Base-by-base conservation (phyloP, 2,329 filamentous ascomycete species). In the Talaromyces sp. region DNA sequence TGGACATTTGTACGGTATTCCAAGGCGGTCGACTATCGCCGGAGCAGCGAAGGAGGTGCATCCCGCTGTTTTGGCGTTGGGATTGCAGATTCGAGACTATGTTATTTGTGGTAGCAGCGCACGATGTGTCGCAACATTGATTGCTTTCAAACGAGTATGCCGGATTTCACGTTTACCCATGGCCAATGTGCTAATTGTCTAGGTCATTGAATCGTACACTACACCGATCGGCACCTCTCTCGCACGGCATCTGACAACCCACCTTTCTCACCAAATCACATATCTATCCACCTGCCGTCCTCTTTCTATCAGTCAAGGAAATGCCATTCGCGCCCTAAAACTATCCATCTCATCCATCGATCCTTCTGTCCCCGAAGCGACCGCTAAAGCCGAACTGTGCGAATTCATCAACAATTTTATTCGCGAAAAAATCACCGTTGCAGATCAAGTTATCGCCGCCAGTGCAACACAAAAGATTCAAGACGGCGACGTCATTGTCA, bases 241-340 rank as follows among this genome's bases (percentile, higher is more conserved):
- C 46, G 90, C 92, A 21, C 88, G 95, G 37, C 93, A 99, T 79
- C 88, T 99, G 70, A 95, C 92, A 35, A 90, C 91, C 11, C 92
- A 98, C 76, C 86, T 99, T 64, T 95, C 92, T 71, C 91, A 93
- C 40, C 95, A 99, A 77, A 97, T 99, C 72, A 92, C 96, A 67
- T 97, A 96, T 73, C 84, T 99, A 65, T 91, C 91, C 64, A 92
- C 92, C 68, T 97, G 93, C 72, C 88, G 95, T n/a, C 93, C 95
- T 37, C 90, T 99, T 78, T 96, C 91, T 68, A 95, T 96, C 77
- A 92, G 91, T 66, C 96, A 98, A 88, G 95, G 95, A 65, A 99
- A 98, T 75, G 92, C 92, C 39, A 96, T 99, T 73, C 87, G 95
- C 61, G 93, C 92, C 83, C 84, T 99, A 57, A 99, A 99, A 81